Base-by-base conservation (phyloP, 495 filamentous ascomycete species). In the Trichoderma virens region DNA sequence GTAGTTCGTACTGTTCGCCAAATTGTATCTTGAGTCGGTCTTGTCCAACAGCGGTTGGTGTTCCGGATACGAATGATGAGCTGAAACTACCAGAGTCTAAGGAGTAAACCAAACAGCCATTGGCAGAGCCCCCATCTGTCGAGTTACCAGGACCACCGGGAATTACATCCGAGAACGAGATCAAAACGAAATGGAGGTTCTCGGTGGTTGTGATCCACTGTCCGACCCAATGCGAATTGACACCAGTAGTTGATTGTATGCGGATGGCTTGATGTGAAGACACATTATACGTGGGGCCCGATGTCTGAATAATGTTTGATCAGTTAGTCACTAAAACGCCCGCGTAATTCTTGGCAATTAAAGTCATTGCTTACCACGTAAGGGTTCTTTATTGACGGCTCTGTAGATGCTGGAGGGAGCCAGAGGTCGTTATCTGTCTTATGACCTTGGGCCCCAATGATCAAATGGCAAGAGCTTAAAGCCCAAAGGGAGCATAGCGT, bases 141-240 rank as follows among this genome's bases (percentile, higher is more conserved):
- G 41, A 45, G 16, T 18, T 45, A n/a, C n/a, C n/a, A n/a, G n/a
- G n/a, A n/a, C n/a, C n/a, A n/a, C n/a, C n/a, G n/a, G n/a, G n/a
- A n/a, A n/a, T n/a, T 8, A 45, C 41, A 45, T 45, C 16, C 5
- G 6, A 11, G 41, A 45, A 45, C 18, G 41, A 11, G 41, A 45
- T 45, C 4, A 45, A n/a, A n/a, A 45, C 6, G 41, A 45, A 45
- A n/a, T 45, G 41, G 16, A 45, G 41, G 41, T 45, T 14, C 6
- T 45, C 41, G 16, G 18, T n/a, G 16, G 41, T 45, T 13, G 41
- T 45, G 18, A 45, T n/a, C 41, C 41, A 45, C 3, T 45, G 41
- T 45, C 41, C 41, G 41, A 45, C 41, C 41, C 41, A 45, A 45
- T 45, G 41, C 41, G 41, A 45, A n/a, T 45, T 45, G 41, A 45